Conservation (phyloP, 176 grass and related monocot genomes). For the Oryza glumipatula region DNA sequence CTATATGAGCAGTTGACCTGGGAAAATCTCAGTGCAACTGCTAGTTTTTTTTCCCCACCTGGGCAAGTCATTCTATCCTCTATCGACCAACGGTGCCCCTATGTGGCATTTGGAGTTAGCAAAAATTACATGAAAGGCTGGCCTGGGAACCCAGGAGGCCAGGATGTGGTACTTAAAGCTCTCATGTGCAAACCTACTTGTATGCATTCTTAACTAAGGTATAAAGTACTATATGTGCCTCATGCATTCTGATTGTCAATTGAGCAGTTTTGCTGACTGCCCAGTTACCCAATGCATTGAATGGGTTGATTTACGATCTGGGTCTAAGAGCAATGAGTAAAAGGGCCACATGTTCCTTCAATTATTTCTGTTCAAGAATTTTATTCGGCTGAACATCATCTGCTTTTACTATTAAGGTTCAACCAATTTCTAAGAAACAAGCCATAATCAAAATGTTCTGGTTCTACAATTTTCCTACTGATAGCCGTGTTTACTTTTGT, state of each 20-base stretch:
- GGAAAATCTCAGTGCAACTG: background rate
- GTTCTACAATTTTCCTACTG: slow-evolving; percentile 31
- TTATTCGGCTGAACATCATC: slow-evolving; percentile 3
- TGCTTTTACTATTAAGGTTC: slow-evolving; percentile 2
- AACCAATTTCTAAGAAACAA: background rate
- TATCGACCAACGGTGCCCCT: background rate
- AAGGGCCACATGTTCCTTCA: background rate
- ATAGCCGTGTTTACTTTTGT: slow-evolving; percentile 34
- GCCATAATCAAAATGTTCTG: slow-evolving; percentile 14
- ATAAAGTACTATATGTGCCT: background rate
- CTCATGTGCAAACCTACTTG: background rate
- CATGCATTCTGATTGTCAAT: background rate
- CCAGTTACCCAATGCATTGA: background rate
- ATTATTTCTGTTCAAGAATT: slow-evolving; percentile 21
- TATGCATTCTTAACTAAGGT: background rate
- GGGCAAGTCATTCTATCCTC: background rate
- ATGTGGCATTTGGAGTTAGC: background rate
- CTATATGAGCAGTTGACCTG: background rate
- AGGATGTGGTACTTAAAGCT: background rate
- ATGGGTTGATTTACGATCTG: background rate
- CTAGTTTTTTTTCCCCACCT: background rate
- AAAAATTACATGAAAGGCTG: background rate
- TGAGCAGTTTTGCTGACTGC: background rate
- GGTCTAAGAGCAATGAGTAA: background rate
- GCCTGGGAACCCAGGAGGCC: background rate